Conservation (phyloP, 352 stramenopile species). For the Labyrinthula sp. region DNA sequence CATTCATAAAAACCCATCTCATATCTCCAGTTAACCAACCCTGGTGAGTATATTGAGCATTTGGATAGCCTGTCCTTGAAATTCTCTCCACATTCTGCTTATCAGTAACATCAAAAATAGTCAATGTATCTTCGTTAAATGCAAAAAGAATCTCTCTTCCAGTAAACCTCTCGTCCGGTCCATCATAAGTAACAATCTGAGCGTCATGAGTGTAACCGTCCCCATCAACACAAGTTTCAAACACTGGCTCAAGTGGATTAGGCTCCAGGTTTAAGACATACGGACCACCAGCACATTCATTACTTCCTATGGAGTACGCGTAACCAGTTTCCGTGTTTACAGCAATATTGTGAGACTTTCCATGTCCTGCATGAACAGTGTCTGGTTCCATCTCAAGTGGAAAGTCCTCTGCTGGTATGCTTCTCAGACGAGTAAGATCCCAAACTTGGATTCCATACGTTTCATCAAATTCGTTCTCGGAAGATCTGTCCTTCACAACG, state of each 20-base stretch:
- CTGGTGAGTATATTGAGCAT: slow-evolving; percentile 31
- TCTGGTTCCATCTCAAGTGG: no score
- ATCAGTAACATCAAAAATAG: slow-evolving; percentile 33
- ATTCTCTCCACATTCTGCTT: slow-evolving; percentile 6
- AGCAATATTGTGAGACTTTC: slow-evolving; percentile 31
- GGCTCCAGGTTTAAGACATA: slow-evolving; percentile 27
- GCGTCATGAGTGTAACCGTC: slow-evolving; percentile 32
- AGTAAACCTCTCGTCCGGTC: slow-evolving; percentile 23
- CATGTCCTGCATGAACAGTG: slow-evolving; percentile 1
- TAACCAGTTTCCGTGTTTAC: slow-evolving; percentile 28
- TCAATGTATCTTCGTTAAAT: slow-evolving; percentile 30
- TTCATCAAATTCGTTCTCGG: no score
- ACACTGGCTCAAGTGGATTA: slow-evolving; percentile 15
- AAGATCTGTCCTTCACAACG: slow-evolving; percentile 27
- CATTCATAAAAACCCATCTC: slow-evolving; percentile 29
- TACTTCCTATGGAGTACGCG: slow-evolving; percentile 10
- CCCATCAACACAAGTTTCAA: slow-evolving; percentile 5
- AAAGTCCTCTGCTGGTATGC: not conserved
- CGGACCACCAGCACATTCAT: slow-evolving; percentile 26
- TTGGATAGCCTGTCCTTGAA: slow-evolving; percentile 16
- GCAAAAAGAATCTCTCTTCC: slow-evolving; percentile 27
- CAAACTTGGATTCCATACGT: slow-evolving; percentile 35
- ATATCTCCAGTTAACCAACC: slow-evolving; percentile 34
- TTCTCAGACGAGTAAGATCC: slow-evolving; percentile 29
- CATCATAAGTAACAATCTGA: slow-evolving; percentile 32